Percentiles rank a stretch among this genome's conserved stretches.
Evolutionary conservation across 345 rosid species (phyloP).

Genomic region (Salix exigua): DNA sequence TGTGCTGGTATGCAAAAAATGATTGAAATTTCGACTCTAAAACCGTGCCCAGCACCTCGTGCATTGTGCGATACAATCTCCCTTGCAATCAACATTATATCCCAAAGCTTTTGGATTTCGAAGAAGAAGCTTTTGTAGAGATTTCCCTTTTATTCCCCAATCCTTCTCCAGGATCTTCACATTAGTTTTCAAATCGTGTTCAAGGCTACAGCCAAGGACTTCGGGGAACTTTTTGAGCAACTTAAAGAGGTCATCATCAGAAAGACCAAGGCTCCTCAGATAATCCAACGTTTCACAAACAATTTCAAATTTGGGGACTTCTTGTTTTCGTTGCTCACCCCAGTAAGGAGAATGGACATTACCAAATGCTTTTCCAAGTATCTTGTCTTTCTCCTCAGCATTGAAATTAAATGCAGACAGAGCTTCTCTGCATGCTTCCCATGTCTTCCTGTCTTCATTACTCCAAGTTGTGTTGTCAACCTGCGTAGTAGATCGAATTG

Average conservation of each 20-base stretch:
- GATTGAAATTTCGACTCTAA: constrained; percentile 16
- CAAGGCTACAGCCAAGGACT: constrained; percentile 75
- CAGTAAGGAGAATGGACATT: constrained; percentile 78
- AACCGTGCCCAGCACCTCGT: constrained; percentile 95
- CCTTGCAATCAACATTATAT: constrained; percentile 85
- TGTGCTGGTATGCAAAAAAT: neutral
- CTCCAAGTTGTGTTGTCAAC: constrained; percentile 27
- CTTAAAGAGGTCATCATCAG: constrained; percentile 60
- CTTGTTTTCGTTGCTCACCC: constrained; percentile 72
- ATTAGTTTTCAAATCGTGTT: constrained; percentile 63
- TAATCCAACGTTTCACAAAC: constrained; percentile 53
- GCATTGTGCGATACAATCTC: constrained; percentile 86
- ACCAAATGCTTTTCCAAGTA: constrained; percentile 85
- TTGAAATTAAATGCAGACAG: constrained; percentile 57
- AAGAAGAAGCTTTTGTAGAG: constrained; percentile 59
- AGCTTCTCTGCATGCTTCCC: constrained; percentile 81
- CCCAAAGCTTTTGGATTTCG: constrained; percentile 92
- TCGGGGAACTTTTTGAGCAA: constrained; percentile 86
- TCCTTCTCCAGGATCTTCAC: constrained; percentile 63
- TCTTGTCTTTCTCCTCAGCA: constrained; percentile 70
- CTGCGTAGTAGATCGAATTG: constrained; percentile 36
- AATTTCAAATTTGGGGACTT: constrained; percentile 56
- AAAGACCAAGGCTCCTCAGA: constrained; percentile 55
- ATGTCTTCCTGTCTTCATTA: constrained; percentile 52
- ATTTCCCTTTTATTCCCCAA: constrained; percentile 80